Evolutionary conservation across 1,284 basidiomycete genomes (phyloP).

Genomic region (Cryptococcus maquisensis): DNA sequence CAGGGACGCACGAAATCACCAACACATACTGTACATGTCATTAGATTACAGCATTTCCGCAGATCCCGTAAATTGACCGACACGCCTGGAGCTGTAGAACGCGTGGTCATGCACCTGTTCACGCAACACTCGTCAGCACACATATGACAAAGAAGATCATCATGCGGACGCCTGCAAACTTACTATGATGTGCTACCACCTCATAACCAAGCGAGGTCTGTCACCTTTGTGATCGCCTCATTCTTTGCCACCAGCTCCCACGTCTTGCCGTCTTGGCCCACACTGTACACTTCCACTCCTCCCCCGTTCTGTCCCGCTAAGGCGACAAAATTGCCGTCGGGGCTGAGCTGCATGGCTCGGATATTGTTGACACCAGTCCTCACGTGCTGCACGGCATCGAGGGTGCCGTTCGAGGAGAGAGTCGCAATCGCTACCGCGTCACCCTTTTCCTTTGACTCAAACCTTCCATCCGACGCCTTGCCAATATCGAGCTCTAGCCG

Average conservation of each 20-base stretch:
- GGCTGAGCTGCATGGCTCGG: conserved; percentile 38
- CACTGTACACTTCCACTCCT: conserved; percentile 39
- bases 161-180: no score
- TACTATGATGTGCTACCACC: background rate
- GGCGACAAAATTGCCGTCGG: conserved; percentile 42
- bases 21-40: no score
- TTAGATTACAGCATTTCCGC: no score
- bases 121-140: no score
- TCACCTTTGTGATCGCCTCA: conserved; percentile 57
- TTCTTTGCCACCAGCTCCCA: conserved; percentile 58
- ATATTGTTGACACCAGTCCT: conserved; percentile 37
- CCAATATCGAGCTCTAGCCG: conserved; percentile 36
- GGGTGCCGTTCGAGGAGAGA: conserved; percentile 23
- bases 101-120: no score
- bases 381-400: conserved; percentile 31
- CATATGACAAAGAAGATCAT: no score
- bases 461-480: conserved; percentile 22
- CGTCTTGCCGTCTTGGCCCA: conserved; percentile 30
- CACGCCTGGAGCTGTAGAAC: no score
- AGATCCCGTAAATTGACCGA: no score
- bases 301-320: conserved; percentile 41
- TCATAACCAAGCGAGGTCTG: conserved; percentile 38
- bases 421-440: conserved; percentile 42
- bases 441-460: conserved; percentile 24
- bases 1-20: no score